A percentile compares a stretch with the other conserved stretches of the same genome.
These are phyloP conservation scores for Vicia sativa DNA, from an alignment of 306 rosid species.

Conservation along the genomic window DNA sequence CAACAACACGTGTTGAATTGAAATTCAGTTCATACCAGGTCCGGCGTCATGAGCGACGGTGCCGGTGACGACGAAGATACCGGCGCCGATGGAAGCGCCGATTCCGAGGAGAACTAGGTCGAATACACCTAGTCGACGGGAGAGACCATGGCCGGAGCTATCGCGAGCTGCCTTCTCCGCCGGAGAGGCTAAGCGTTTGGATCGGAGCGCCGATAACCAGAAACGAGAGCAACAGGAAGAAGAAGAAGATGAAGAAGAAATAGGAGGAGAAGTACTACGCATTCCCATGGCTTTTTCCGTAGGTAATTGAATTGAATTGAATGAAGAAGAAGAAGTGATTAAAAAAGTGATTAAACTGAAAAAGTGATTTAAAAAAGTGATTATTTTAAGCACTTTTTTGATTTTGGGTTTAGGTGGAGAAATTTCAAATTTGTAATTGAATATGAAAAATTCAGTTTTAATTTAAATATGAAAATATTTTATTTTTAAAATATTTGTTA, in stretches of 20 bases:
- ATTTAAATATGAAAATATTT: no score
- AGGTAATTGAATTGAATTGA: background rate
- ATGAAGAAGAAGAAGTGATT: background rate
- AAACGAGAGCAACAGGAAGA: constrained; percentile 57
- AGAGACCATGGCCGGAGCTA: constrained; percentile 63
- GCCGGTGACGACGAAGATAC: constrained; percentile 91
- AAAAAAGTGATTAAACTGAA: background rate
- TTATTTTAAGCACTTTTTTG: no score
- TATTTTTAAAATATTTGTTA: no score
- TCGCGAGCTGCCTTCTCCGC: constrained; percentile 57
- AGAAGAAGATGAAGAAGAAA: constrained; percentile 38
- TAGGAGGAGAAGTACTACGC: constrained; percentile 28
- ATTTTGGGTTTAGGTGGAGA: no score
- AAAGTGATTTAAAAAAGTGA: background rate
- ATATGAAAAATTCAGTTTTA: no score
- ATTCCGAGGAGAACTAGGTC: constrained; percentile 90
- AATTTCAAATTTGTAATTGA: no score
- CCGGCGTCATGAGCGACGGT: constrained; percentile 93
- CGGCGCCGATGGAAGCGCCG: constrained; percentile 96
- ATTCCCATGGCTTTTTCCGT: constrained; percentile 53
- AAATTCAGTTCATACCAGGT: constrained; percentile 55
- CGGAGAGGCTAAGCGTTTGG: constrained; percentile 55
- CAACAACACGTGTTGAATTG: background rate
- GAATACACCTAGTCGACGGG: constrained; percentile 77
- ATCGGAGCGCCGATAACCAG: constrained; percentile 77